Base-by-base conservation (phyloP, 176 grass and related monocot species). In the Stipa capillata region DNA sequence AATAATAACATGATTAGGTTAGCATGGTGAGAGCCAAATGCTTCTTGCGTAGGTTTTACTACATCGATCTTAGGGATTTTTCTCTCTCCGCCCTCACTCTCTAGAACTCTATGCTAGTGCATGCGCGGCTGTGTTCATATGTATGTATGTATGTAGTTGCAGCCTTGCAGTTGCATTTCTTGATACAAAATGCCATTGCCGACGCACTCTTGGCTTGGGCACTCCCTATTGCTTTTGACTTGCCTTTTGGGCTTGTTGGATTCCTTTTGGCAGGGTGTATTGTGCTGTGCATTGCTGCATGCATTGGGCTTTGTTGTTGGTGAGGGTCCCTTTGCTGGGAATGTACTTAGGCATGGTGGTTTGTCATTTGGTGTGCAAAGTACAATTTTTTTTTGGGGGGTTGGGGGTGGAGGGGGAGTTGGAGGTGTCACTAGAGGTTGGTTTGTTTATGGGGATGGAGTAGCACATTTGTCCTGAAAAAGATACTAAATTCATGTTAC, bases 231-330 rank as follows among this genome's bases (percentile, higher is more conserved):
- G 76, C 82, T 89, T n/a, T 85, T 85, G 87, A 89, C 87, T 72
- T 24, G 71, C 37, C 48, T 89, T 89, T 85, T n/a, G 76, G 66
- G 77, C 72, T 80, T 82, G 87, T 85, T 77, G 87, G 87, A 82
- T 89, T 89, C 87, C 82, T 85, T 85, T 85, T 85, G 87, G 72
- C 82, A 85, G 70, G 45, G 55, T n/a, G 81, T 48, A 55, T 50
- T 65, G 82, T 20, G 81, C 31, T 48, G 73, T 72, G 76, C n/a
- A n/a, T n/a, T n/a, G n/a, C n/a, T n/a, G n/a, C 80, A 82, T 89
- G 87, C 87, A 17, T 81, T 37, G 85, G 64, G 70, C n/a, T n/a
- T n/a, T n/a, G n/a, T n/a, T n/a, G 55, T 15, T 48, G 54, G 70
- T 9, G 57, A 55, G 41, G 75, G 40, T 21, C 69, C 82, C 35